Percentiles rank a stretch among this genome's conserved stretches.
Conservation (phyloP, 108 stramenopile genomes). For the Epithemia pelagica region DNA sequence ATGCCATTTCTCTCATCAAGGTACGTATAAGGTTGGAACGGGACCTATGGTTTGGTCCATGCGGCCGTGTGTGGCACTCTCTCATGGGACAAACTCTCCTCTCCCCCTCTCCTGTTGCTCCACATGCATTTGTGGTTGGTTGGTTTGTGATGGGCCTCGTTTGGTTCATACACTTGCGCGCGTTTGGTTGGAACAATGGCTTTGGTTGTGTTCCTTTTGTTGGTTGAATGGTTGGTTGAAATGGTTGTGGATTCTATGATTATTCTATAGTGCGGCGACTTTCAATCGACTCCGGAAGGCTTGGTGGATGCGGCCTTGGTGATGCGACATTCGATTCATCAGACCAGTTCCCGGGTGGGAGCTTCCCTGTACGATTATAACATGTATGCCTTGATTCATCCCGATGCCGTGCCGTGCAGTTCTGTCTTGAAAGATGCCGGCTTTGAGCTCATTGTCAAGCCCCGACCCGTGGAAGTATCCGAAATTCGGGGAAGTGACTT, state of each 20-base stretch:
- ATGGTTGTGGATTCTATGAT: no score
- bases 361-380: conserved; percentile 57
- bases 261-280: conserved; percentile 41
- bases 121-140: no score
- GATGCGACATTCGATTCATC: conserved; percentile 51
- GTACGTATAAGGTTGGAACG: no score
- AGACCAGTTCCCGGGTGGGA: conserved; percentile 31
- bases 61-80: no score
- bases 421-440: conserved; percentile 40
- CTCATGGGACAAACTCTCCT: no score
- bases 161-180: no score
- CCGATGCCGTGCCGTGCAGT: conserved; percentile 41
- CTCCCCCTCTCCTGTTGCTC: no score
- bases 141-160: no score
- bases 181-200: no score
- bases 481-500: conserved; percentile 60
- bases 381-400: conserved; percentile 71
- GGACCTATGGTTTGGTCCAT: no score
- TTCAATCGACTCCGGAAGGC: conserved; percentile 31
- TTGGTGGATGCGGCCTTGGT: conserved; percentile 51
- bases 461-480: conserved; percentile 35
- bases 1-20: conserved; percentile 29
- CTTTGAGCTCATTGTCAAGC: conserved; percentile 39
- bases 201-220: no score
- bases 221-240: no score